Evolutionary conservation across 2,329 filamentous ascomycete species (phyloP).

Genomic region (Colletotrichum gloeosporioides): DNA sequence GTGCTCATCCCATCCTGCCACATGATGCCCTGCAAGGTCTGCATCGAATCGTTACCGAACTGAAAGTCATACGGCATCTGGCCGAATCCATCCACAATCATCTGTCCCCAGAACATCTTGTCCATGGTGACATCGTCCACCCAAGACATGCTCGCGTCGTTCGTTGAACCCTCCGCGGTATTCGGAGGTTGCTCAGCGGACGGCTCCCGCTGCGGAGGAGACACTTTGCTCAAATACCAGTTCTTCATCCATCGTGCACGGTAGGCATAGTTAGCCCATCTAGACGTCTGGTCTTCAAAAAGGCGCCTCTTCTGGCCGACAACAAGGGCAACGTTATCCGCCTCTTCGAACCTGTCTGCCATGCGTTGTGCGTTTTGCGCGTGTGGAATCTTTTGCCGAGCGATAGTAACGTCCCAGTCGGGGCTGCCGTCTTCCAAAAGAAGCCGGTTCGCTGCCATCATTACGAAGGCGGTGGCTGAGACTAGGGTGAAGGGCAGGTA

Average conservation of each 20-base stretch:
- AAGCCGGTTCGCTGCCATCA: slow-evolving; percentile 40
- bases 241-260: slow-evolving; percentile 44
- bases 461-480: slow-evolving; percentile 36
- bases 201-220: neutral
- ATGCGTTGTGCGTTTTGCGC: slow-evolving; percentile 29
- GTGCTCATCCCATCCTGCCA: neutral
- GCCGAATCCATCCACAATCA: neutral
- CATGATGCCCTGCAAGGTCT: neutral
- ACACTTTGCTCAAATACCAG: slow-evolving; percentile 37
- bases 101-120: slow-evolving; percentile 4
- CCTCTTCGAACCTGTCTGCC: slow-evolving; percentile 34
- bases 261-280: slow-evolving; percentile 35
- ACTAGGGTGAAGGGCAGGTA: slow-evolving; percentile 34
- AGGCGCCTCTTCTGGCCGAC: slow-evolving; percentile 29
- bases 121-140: neutral
- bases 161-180: neutral
- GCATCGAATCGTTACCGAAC: neutral
- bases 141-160: neutral
- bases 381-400: slow-evolving; percentile 38
- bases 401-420: slow-evolving; percentile 41
- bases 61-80: neutral
- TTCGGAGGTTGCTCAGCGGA: neutral
- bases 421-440: slow-evolving; percentile 35
- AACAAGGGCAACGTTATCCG: slow-evolving; percentile 29
- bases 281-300: slow-evolving; percentile 33